Conservation (phyloP, 2,329 filamentous ascomycete genomes). For the Pseudogymnoascus sp. region DNA sequence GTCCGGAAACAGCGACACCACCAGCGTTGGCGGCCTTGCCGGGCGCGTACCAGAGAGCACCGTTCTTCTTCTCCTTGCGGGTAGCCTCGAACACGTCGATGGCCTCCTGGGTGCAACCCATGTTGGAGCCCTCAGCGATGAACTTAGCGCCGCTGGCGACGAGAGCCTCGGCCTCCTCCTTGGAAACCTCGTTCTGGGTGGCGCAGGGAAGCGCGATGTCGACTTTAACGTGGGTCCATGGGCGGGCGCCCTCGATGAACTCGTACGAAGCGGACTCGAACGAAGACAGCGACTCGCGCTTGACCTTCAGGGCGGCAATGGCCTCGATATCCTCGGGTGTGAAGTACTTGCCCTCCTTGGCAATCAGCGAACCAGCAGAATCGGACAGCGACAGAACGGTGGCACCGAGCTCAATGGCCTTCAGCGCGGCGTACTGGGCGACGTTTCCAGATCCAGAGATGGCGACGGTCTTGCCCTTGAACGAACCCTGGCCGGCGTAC, state of each 20-base stretch:
- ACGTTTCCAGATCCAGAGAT: conserved; percentile 98
- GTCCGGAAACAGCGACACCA: conserved; percentile 91
- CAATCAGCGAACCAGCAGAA: conserved; percentile 77
- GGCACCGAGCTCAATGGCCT: conserved; percentile 91
- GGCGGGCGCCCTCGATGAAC: conserved; percentile 81
- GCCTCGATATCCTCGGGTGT: conserved; percentile 69
- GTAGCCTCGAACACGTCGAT: conserved; percentile 87
- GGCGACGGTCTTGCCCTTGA: conserved; percentile 86
- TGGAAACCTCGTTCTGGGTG: conserved; percentile 95
- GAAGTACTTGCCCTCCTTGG: conserved; percentile 64
- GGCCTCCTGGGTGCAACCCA: conserved; percentile 95
- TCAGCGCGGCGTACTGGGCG: conserved; percentile 93
- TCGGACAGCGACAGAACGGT: conserved; percentile 91
- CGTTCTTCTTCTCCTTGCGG: conserved; percentile 61
- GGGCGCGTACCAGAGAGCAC: conserved; percentile 88
- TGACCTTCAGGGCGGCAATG: conserved; percentile 81
- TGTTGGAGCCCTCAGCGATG: conserved; percentile 96
- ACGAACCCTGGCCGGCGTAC: conserved; percentile 79
- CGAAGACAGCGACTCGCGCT: conserved; percentile 73
- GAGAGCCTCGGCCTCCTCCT: conserved; percentile 80
- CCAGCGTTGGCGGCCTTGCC: conserved; percentile 97
- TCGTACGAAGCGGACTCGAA: conserved; percentile 65
- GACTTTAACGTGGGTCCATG: conserved; percentile 86
- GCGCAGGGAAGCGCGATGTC: conserved; percentile 89
- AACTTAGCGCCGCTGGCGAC: conserved; percentile 71